Base-by-base conservation (phyloP, 345 rosid species). In the Salix viminalis region DNA sequence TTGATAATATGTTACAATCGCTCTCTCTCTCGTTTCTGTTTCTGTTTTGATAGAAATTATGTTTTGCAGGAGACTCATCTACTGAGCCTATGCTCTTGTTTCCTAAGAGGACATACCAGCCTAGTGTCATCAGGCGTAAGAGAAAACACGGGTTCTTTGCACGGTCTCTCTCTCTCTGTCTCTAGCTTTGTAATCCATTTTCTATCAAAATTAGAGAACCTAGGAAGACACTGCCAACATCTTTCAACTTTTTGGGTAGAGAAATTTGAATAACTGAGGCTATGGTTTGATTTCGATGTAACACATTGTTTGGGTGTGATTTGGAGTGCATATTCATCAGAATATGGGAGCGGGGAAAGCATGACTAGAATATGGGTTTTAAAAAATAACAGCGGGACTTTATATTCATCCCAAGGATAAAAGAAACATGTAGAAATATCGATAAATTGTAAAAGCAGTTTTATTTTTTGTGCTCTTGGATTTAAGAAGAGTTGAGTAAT, bases 141-240 rank as follows among this genome's bases (percentile, higher is more conserved):
- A 87, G 99, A 50, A 96, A 82, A 67, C 97, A 91, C 83, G 98
- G 99, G 16, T 96, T 82, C 87, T 93, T 93, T 73, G 96, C 97
- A 52, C 94, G 98, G 98, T 93, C 89, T 62, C 46, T 71, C 71
- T 71, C 67, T 81, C 81, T 14, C 23, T 44, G 26, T 21, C n/a
- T 42, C 8, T 21, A 30, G 65, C 42, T 69, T 32, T 21, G 10
- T 7, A 50, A 34, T 62, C 56, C 12, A 37, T 65, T 37, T 70
- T 74, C 32, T 36, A 34, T 48, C 58, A 61, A 26, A 52, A 42
- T 26, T n/a, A 52, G 54, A 24, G 44, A n/a, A 21, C n/a, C 44
- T 58, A 69, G 60, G 64, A 28, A 32, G 36, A n/a, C 32, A 14
- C 32, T 76, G 67, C 58, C 37, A 34, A 32, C 46, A 7, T 21